Percentiles rank a stretch among this genome's conserved stretches.
These are phyloP conservation scores for Pseudocercospora pini-densiflorae DNA, from an alignment of 2,329 filamentous ascomycete genomes.

Conservation along the genomic window DNA sequence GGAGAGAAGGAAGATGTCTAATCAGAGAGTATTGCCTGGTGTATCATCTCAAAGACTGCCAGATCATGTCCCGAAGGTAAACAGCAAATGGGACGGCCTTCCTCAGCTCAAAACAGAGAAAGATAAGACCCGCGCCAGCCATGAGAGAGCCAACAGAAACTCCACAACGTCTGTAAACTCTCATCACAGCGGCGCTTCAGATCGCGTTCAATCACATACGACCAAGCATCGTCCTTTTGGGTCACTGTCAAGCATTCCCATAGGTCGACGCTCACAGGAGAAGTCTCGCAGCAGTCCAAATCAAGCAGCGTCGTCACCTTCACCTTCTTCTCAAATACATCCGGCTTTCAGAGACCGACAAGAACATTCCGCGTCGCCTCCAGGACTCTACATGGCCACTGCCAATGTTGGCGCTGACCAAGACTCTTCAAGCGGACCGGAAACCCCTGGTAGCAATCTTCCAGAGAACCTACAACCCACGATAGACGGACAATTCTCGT, in stretches of 20 bases:
- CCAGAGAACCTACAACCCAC: neutral
- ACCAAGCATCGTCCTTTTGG: constrained; percentile 2
- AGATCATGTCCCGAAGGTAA: constrained; percentile 55
- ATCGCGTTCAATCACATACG: neutral
- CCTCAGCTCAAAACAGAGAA: constrained; percentile 42
- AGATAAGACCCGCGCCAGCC: constrained; percentile 6
- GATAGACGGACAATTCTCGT: neutral
- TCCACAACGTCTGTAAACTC: constrained; percentile 1
- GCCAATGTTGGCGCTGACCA: constrained; percentile 6
- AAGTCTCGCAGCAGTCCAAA: neutral
- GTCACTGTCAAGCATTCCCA: neutral
- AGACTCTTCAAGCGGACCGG: constrained; percentile 11
- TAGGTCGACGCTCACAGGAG: neutral
- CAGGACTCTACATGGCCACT: constrained; percentile 9
- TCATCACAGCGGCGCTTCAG: neutral
- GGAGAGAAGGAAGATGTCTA: constrained; percentile 30
- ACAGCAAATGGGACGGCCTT: constrained; percentile 59
- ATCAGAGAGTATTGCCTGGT: constrained; percentile 47
- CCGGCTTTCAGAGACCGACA: constrained; percentile 4
- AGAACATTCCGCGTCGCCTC: neutral
- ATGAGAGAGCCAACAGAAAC: constrained; percentile 10
- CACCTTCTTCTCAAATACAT: neutral
- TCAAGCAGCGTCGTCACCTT: neutral
- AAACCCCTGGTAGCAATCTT: neutral
- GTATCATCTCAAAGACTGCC: constrained; percentile 54